A percentile compares a stretch with the other conserved stretches of the same genome.
Evolutionary conservation across 2,329 filamentous ascomycete genomes (phyloP).

Genomic region (Biscogniauxia sp.): DNA sequence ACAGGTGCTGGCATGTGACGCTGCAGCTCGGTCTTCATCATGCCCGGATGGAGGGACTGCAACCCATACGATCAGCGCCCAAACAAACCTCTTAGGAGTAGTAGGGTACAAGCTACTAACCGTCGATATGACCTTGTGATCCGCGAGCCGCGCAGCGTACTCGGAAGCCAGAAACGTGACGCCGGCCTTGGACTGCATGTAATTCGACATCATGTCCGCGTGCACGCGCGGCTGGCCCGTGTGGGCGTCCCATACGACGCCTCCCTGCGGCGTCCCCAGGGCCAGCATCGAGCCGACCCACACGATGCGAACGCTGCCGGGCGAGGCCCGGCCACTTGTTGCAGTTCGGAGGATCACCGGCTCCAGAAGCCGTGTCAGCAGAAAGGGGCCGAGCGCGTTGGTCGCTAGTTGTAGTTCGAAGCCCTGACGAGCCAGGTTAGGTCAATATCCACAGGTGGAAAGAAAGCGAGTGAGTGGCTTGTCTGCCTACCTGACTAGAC

Average conservation of each 20-base stretch:
- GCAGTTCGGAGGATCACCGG: conserved; percentile 8
- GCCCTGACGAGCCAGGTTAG: conserved; percentile 13
- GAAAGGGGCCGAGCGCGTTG: conserved; percentile 26
- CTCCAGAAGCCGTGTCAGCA: conserved; percentile 16
- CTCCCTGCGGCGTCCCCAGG: conserved; percentile 6
- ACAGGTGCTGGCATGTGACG: conserved; percentile 8
- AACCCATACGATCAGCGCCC: too few species aligned
- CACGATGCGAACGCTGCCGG: conserved; percentile 4
- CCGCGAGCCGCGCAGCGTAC: conserved; percentile 5
- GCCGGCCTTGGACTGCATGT: conserved; percentile 12
- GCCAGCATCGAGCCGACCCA: conserved; percentile 13
- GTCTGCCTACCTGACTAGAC: conserved; percentile 3
- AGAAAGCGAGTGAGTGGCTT: neutral
- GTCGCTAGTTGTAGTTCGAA: conserved; percentile 30
- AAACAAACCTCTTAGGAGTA: too few species aligned
- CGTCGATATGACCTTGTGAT: conserved; percentile 6
- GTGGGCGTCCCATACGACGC: conserved; percentile 4
- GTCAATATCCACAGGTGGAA: too few species aligned
- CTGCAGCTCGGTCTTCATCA: conserved; percentile 15
- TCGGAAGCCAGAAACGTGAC: conserved; percentile 8
- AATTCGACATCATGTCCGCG: conserved; percentile 8
- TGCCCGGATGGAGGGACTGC: conserved; percentile 11
- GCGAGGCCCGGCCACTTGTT: neutral
- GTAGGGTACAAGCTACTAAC: conserved; percentile 1
- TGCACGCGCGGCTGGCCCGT: neutral